Evolutionary conservation across 2,329 filamentous ascomycete species (phyloP).

Genomic region (Hymenoscyphus occultus): DNA sequence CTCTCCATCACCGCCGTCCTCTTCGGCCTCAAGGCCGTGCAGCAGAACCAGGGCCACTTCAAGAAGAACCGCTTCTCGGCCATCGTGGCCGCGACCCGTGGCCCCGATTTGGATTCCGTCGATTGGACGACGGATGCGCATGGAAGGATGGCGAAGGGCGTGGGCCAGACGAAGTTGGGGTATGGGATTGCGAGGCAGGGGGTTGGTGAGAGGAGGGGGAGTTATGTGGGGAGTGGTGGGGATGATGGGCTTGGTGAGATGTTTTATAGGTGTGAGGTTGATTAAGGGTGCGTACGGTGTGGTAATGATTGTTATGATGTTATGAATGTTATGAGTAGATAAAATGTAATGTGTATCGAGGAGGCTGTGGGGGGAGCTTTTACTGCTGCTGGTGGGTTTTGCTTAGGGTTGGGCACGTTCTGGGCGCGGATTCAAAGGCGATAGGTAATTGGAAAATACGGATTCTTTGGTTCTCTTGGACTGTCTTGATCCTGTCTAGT

Average conservation of each 20-base stretch:
- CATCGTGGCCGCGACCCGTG: conserved; percentile 12
- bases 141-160: not conserved
- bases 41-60: conserved; percentile 1
- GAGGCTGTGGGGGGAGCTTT: too few relatives aligned
- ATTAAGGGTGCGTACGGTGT: not conserved
- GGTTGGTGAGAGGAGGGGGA: not conserved
- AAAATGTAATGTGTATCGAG: too few relatives aligned
- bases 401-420: too few relatives aligned
- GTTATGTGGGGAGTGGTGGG: not conserved
- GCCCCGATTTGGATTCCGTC: conserved; percentile 2
- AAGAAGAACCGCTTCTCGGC: conserved; percentile 8
- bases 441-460: too few relatives aligned
- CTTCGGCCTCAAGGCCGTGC: not conserved
- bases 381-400: too few relatives aligned
- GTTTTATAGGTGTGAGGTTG: not conserved
- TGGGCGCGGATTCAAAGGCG: too few relatives aligned
- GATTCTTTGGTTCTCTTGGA: too few relatives aligned
- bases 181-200: conserved; percentile 8
- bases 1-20: not conserved
- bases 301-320: not conserved
- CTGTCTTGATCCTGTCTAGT: too few relatives aligned
- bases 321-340: not conserved
- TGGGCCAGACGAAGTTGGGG: conserved; percentile 3
- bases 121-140: not conserved
- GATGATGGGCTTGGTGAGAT: not conserved